phyloP scores from a whole-genome alignment of 2,329 filamentous ascomycete species.

The Aspergillus udagawae region DNA sequence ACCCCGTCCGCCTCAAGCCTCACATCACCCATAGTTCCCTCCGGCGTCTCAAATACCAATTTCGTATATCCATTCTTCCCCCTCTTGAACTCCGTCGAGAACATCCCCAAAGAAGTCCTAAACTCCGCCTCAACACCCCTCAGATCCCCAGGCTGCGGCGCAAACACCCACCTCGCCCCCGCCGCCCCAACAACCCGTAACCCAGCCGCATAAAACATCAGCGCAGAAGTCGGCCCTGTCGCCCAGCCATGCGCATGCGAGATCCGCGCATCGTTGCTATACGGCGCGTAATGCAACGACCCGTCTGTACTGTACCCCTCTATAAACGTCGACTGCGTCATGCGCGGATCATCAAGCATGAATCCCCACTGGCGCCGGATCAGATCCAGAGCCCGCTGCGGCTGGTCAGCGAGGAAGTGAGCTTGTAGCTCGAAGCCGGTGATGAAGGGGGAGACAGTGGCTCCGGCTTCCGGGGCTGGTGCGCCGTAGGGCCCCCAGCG shows the following conservation, averaged over 20 bases:
- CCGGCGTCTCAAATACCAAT: conserved; percentile 5
- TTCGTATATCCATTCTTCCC: neutral
- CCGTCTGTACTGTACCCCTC: conserved; percentile 49
- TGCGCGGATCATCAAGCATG: conserved; percentile 52
- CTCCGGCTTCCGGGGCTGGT: conserved; percentile 39
- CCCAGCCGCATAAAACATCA: conserved; percentile 43
- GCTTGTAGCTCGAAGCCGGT: conserved; percentile 42
- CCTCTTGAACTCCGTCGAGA: conserved; percentile 15
- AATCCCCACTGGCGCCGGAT: conserved; percentile 50
- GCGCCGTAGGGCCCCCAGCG: conserved; percentile 47
- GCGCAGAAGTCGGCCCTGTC: conserved; percentile 44
- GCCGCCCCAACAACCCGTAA: conserved; percentile 36
- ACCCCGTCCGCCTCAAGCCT: neutral
- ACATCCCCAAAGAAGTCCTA: conserved; percentile 33
- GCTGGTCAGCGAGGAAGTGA: conserved; percentile 38
- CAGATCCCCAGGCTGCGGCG: conserved; percentile 34
- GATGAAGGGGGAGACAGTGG: conserved; percentile 42
- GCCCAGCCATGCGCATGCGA: conserved; percentile 51
- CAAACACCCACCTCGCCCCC: conserved; percentile 35
- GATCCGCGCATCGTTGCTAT: conserved; percentile 46
- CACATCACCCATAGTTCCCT: neutral
- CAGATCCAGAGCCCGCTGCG: conserved; percentile 40
- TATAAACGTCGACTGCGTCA: conserved; percentile 52
- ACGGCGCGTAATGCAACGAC: conserved; percentile 47
- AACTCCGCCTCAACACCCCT: conserved; percentile 36